A percentile compares a stretch with the other conserved stretches of the same genome.
Conservation (phyloP, 2,329 filamentous ascomycete species). For the Colletotrichum karsti region DNA sequence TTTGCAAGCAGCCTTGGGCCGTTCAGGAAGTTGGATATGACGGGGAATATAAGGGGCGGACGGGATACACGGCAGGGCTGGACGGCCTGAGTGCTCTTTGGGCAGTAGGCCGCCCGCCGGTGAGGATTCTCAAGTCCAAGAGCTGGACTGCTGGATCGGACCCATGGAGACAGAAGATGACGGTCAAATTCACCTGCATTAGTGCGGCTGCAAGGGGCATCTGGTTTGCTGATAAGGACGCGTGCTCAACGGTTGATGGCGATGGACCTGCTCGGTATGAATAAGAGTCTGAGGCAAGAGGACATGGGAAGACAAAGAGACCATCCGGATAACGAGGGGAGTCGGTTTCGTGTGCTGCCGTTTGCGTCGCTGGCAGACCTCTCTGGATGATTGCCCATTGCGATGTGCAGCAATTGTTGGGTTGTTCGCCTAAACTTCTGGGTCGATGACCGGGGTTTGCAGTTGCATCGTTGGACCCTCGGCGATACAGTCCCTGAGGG, state of each 20-base stretch:
- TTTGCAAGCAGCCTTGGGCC: conserved; percentile 1
- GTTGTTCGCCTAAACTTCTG: background rate
- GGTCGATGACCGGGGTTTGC: background rate
- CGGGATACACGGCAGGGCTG: background rate
- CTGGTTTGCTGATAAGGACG: conserved; percentile 12
- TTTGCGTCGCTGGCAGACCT: background rate
- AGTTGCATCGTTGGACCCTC: conserved; percentile 11
- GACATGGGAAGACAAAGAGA: background rate
- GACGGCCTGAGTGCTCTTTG: background rate
- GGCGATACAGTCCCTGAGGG: background rate
- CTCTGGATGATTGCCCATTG: background rate
- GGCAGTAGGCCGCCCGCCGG: background rate
- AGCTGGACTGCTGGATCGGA: background rate
- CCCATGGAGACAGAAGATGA: background rate
- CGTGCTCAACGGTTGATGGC: background rate
- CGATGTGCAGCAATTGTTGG: background rate
- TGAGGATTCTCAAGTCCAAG: background rate
- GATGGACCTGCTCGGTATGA: background rate
- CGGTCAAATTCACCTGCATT: conserved; percentile 20
- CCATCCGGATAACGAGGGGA: background rate
- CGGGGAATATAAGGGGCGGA: background rate
- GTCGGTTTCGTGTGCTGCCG: background rate
- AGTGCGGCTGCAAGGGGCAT: conserved; percentile 24
- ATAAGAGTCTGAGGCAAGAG: background rate
- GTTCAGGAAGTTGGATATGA: conserved; percentile 2